These are phyloP conservation scores for Alternaria sp. DNA, from an alignment of 2,329 filamentous ascomycete species.

Conservation along the genomic window DNA sequence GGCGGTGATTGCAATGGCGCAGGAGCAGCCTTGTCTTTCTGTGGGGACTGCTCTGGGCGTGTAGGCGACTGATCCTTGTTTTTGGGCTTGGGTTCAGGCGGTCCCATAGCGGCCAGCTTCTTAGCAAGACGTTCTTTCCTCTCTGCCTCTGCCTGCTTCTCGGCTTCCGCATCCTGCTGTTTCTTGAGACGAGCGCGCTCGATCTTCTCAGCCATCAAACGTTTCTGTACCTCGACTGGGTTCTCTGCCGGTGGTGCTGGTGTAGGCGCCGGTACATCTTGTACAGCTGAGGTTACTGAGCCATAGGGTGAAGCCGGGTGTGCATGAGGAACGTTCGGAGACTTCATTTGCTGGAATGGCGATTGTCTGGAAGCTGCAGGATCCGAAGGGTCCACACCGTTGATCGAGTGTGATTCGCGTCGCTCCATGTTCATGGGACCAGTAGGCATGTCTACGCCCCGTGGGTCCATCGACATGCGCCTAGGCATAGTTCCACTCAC, in stretches of 20 bases:
- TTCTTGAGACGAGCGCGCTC: slow-evolving; percentile 73
- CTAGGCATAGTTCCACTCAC: slow-evolving; percentile 84
- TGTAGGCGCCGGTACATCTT: slow-evolving; percentile 37
- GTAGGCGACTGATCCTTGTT: slow-evolving; percentile 49
- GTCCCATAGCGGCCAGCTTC: slow-evolving; percentile 74
- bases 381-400: slow-evolving; percentile 31
- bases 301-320: slow-evolving; percentile 46
- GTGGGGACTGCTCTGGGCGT: slow-evolving; percentile 43
- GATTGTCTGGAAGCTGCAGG: slow-evolving; percentile 30
- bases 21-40: slow-evolving; percentile 53
- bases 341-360: slow-evolving; percentile 32
- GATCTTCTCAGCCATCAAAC: slow-evolving; percentile 72
- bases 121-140: slow-evolving; percentile 72
- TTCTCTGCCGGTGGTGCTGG: slow-evolving; percentile 60
- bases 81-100: slow-evolving; percentile 49
- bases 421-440: slow-evolving; percentile 36
- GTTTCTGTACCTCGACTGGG: slow-evolving; percentile 69
- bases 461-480: slow-evolving; percentile 64
- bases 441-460: slow-evolving; percentile 48
- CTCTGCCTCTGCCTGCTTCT: slow-evolving; percentile 75
- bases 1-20: slow-evolving; percentile 55
- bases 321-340: slow-evolving; percentile 39
- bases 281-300: slow-evolving; percentile 34
- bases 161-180: slow-evolving; percentile 60
- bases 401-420: slow-evolving; percentile 39